Base-by-base conservation (phyloP, 1,284 basidiomycete species). In the Hemileia vastatrix region DNA sequence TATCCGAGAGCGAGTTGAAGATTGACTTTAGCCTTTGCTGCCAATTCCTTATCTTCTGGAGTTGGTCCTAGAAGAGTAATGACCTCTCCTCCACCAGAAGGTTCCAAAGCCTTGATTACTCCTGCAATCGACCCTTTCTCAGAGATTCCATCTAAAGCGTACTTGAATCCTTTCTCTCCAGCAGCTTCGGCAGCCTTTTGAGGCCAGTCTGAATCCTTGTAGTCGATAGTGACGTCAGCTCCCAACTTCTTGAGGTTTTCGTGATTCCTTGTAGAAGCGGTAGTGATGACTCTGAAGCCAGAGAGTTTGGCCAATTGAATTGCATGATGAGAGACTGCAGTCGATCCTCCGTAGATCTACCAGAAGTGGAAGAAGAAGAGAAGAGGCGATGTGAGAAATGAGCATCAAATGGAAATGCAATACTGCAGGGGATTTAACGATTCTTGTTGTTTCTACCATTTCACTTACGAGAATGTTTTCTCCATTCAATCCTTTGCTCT, bases 281-380 rank as follows among this genome's bases (percentile, higher is more conserved):
- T 79, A n/a, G 76, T 69, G 66, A 79, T 71, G 54, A 80, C 78
- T 23, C 71, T 81, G 76, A 82, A 84, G 0, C 78, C 78, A 1
- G 74, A 67, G 15, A 75, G 67, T 32, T 72, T 73, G 11, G 74
- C 79, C 18, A 73, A 57, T 64, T 75, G 72, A 40, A 75, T 66
- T n/a, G 71, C 71, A 64, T 66, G 74, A 64, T 82, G 79, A 3
- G 82, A 83, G 0, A 75, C 75, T 15, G 80, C 70, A n/a, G 81
- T 81, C 3, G 83, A 77, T 8, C 83, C 82, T 15, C 80, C 81
- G 57, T 83, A 84, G 23, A 85, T 73, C 15, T 27, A 27, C 27
- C 27, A 27, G 68, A 54, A 76, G 19, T 31, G n/a, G n/a, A n/a
- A n/a, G n/a, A n/a, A n/a, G n/a, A n/a, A n/a, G n/a, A n/a, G n/a